Conservation (phyloP, 1,139 yeast species). For the Geotrichum fermentans region DNA sequence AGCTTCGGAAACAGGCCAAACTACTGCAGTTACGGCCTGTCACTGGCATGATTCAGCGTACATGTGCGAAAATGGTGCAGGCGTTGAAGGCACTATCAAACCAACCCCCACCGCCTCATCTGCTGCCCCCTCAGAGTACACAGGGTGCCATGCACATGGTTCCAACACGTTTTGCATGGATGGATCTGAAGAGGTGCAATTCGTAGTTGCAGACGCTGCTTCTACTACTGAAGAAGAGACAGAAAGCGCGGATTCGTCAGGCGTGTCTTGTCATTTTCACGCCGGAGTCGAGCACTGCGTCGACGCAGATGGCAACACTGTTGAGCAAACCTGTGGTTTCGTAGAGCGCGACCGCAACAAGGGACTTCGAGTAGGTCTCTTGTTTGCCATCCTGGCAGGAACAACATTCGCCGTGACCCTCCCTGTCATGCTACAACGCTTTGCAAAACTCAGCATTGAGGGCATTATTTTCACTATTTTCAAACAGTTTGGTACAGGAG, state of each 20-base stretch:
- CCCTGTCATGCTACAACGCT: constrained; percentile 30
- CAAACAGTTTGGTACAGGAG: constrained; percentile 76
- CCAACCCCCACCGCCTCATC: constrained; percentile 34
- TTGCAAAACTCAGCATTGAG: constrained; percentile 31
- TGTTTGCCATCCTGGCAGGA: constrained; percentile 38
- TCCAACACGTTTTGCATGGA: constrained; percentile 32
- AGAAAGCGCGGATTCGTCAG: constrained; percentile 20
- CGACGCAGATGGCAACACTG: constrained; percentile 25
- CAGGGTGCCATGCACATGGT: constrained; percentile 38
- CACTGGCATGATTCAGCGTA: constrained; percentile 36
- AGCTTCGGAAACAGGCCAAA: constrained; percentile 9
- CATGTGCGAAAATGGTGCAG: constrained; percentile 34
- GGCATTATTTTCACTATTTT: constrained; percentile 28
- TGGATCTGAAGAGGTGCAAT: constrained; percentile 33
- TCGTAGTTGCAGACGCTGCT: constrained; percentile 21
- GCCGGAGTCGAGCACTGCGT: constrained; percentile 44
- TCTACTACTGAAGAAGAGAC: not conserved
- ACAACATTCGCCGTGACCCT: constrained; percentile 37
- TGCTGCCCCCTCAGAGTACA: constrained; percentile 31
- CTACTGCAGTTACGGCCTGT: constrained; percentile 32
- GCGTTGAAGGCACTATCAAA: constrained; percentile 35
- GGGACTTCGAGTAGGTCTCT: constrained; percentile 35
- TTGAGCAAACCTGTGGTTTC: constrained; percentile 20
- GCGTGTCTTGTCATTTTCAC: constrained; percentile 38
- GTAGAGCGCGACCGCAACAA: constrained; percentile 35